Conservation (phyloP, 768 basidiomycete species). For the Phylloporus sp. region DNA sequence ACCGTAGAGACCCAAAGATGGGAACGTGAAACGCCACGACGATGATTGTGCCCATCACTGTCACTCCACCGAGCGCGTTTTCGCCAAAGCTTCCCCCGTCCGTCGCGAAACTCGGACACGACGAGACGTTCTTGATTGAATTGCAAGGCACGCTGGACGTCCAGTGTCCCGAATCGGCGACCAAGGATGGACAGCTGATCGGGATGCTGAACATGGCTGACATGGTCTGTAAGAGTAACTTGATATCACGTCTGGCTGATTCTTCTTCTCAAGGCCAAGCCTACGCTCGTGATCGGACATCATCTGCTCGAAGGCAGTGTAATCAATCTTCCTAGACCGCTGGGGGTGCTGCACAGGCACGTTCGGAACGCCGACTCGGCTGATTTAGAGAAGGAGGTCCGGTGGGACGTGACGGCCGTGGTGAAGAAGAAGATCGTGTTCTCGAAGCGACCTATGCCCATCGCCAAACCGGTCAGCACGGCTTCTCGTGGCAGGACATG, state of each 20-base stretch:
- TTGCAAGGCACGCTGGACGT: constrained; percentile 80
- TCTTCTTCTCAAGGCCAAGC: constrained; percentile 47
- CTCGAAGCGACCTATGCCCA: constrained; percentile 76
- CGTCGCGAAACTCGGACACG: constrained; percentile 68
- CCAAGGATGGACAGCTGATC: constrained; percentile 66
- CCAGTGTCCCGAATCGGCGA: constrained; percentile 45
- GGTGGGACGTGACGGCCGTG: constrained; percentile 63
- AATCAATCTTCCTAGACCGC: constrained; percentile 67
- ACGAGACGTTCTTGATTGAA: constrained; percentile 80
- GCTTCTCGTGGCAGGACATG: constrained; percentile 19
- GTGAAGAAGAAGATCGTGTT: constrained; percentile 82
- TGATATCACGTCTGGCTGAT: constrained; percentile 3
- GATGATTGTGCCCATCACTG: constrained; percentile 65
- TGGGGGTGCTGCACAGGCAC: constrained; percentile 61
- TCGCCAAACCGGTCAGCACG: constrained; percentile 35
- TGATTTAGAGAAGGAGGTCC: constrained; percentile 23
- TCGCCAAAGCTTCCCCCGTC: constrained; percentile 50
- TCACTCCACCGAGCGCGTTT: constrained; percentile 32
- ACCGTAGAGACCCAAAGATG: background rate
- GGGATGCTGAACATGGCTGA: constrained; percentile 70
- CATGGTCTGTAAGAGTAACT: constrained; percentile 39
- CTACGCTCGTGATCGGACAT: constrained; percentile 79
- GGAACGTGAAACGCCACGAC: background rate
- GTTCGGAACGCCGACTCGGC: constrained; percentile 2
- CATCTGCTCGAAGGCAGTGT: constrained; percentile 90